Evolutionary conservation across 2,329 filamentous ascomycete species (phyloP), one percentile per base, ranked within the genome.

Genomic region (Cladophialophora immunda): DNA sequence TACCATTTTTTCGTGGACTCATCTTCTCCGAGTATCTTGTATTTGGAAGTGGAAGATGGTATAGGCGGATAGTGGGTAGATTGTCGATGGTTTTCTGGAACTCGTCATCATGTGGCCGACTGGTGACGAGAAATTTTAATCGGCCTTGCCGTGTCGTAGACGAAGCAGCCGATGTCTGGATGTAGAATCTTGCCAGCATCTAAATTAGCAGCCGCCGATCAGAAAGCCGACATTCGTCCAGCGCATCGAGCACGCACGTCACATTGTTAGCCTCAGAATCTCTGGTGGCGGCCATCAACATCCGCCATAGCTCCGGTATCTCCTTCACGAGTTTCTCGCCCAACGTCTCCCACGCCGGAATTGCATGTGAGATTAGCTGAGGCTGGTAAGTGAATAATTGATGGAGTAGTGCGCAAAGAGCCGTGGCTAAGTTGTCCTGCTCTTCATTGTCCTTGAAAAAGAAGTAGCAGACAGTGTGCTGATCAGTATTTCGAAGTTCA

Each of bases 381-480:
- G 72, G 71, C 38, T 70, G 66, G 9, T 71, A 41, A 7, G 30
- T 58, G 59, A 80, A 79, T 0, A 81, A 69, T 58, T 81, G 78
- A 70, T 81, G 77, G 0, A 81, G 72, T 15, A 81, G 29, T 6
- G 77, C 75, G 47, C 75, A 80, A 0, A 81, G 53, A 3, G 77
- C 78, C 5, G 25, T 71, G 8, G 65, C 50, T 45, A 76, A 47
- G 38, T 58, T 69, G 27, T 76, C 75, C 59, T 81, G 76, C 1
- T 76, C 70, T 0, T 76, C 70, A 47, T 79, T 76, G 54, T 79
- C 78, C 65, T 79, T 80, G 70, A 81, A 81, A 68, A 79, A 81
- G 68, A 70, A 68, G 38, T 75, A 80, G 58, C 76, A 79, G 4
- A 76, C 71, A 1, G 73, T 72, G 27, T 38, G 41, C 32, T 66